Percentiles rank a stretch among this genome's conserved stretches.
Conservation (phyloP, 257 asterid species). For the Solanum sitiens region DNA sequence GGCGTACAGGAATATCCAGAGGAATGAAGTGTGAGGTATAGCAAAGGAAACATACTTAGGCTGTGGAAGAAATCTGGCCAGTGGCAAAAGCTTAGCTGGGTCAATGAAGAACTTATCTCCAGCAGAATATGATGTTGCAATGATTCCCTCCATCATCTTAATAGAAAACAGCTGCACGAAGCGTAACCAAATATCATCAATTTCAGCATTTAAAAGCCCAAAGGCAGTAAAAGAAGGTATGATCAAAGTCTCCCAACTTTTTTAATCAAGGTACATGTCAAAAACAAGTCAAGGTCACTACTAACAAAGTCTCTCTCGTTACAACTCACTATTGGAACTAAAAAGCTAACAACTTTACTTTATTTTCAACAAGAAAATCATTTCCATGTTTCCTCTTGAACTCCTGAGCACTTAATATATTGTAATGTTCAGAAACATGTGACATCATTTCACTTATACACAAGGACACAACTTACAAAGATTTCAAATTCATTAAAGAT, state of each 20-base stretch:
- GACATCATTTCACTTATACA: background rate
- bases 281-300: background rate
- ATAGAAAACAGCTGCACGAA: slow-evolving; percentile 52
- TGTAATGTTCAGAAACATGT: background rate
- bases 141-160: slow-evolving; percentile 89
- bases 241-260: background rate
- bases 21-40: background rate
- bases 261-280: background rate
- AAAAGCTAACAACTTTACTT: background rate
- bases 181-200: background rate
- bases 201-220: background rate
- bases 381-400: background rate
- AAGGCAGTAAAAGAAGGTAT: background rate
- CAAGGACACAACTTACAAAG: background rate
- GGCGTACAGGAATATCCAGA: background rate
- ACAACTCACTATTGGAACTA: background rate
- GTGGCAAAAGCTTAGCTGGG: slow-evolving; percentile 85
- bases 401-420: background rate
- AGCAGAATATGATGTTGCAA: slow-evolving; percentile 65
- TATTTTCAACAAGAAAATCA: background rate
- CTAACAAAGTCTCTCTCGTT: background rate
- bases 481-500: background rate
- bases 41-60: slow-evolving; percentile 50
- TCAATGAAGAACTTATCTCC: slow-evolving; percentile 95
- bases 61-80: slow-evolving; percentile 66